Base-by-base conservation (phyloP, 1,284 basidiomycete species). In the Irpex rosettiformis region DNA sequence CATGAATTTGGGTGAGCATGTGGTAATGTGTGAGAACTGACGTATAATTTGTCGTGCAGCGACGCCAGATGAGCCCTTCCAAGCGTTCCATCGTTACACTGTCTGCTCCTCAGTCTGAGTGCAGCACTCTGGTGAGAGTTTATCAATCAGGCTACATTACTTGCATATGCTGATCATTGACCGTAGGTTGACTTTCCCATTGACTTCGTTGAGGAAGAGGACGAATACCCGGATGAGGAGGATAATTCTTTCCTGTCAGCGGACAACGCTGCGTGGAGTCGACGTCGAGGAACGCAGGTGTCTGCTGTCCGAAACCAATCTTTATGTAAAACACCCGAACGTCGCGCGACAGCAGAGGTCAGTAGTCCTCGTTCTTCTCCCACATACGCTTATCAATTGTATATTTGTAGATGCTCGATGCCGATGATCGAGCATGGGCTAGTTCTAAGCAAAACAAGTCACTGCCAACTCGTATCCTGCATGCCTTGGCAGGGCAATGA, bases 81-180 rank as follows among this genome's bases (percentile, higher is more conserved):
- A 45, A 62, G 18, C 51, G 56, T 25, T 61, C 61, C 6, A 22
- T 60, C 25, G 63, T 66, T 52, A 45, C 58, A 8, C 63, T 66
- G 16, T 69, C 70, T 42, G 47, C 55, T 7, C 43, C 64, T 4
- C 58, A 69, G 37, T 72, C 71, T 16, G 72, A 73, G 59, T 70
- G 69, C 53, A 73, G 70, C 55, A 73, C 71, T n/a, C 61, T 73
- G 57, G 72, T 72, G 52, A 51, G 6, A 27, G 25, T 27, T 8
- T 27, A 54, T 64, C 49, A 18, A 42, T 33, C 24, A 22, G 10
- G 24, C 3, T 52, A 10, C 21, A 52, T 42, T 3, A 6, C 29
- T 49, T 11, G 27, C n/a, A n/a, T n/a, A n/a, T 22, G 30, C 11
- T 25, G 18, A n/a, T n/a, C n/a, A 22, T 28, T 47, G 37, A 18